Conservation (phyloP, 345 rosid genomes). For the Clausena lansium region DNA sequence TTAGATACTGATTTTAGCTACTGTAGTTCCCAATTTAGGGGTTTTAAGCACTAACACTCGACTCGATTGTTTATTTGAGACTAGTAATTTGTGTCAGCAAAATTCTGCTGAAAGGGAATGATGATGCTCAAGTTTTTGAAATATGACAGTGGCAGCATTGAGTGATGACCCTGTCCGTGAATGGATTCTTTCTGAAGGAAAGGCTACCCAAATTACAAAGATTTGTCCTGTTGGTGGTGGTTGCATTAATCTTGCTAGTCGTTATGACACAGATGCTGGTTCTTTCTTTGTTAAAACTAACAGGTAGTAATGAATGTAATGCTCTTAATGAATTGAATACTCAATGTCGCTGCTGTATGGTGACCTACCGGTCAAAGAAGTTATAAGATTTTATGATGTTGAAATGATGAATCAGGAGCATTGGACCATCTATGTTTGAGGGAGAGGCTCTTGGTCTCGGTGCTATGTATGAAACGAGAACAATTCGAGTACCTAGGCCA, state of each 20-base stretch:
- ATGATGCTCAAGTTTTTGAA: constrained; percentile 11
- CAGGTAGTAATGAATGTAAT: constrained; percentile 48
- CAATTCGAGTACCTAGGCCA: constrained; percentile 84
- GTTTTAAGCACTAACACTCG: neutral
- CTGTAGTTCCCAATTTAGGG: neutral
- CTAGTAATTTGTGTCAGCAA: too few relatives aligned
- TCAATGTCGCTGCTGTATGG: neutral
- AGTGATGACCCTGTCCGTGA: constrained; percentile 77
- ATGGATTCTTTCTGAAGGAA: constrained; percentile 89
- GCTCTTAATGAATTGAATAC: neutral
- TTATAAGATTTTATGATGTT: constrained; percentile 11
- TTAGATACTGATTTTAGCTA: neutral
- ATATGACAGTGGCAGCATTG: constrained; percentile 61
- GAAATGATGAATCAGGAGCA: constrained; percentile 46
- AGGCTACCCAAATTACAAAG: constrained; percentile 64
- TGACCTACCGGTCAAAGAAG: neutral
- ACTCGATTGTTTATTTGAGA: neutral
- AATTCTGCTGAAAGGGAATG: constrained; percentile 4
- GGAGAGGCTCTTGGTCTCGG: constrained; percentile 90
- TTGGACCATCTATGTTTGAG: constrained; percentile 85
- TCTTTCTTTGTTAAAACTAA: constrained; percentile 89
- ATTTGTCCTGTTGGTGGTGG: constrained; percentile 87
- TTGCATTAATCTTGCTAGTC: constrained; percentile 77
- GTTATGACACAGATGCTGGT: constrained; percentile 78
- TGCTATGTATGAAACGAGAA: constrained; percentile 74